Percentiles rank a stretch among this genome's conserved stretches.
Conservation (phyloP, 139 green algal genomes). For the Axilococcus clingmanii region DNA sequence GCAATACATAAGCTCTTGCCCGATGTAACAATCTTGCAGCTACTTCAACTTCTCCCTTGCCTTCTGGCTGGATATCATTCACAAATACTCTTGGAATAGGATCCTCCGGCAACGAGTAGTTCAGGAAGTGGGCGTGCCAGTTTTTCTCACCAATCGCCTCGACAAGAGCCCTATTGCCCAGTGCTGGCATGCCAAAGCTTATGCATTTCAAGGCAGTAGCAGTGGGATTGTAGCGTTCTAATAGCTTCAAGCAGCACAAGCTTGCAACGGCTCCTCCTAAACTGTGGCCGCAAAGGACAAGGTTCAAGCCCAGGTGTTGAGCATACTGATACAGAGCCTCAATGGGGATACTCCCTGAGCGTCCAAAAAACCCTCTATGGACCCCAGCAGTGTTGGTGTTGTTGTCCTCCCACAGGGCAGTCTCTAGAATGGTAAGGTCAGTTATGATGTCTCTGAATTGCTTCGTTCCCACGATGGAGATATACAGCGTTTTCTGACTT, state of each 20-base stretch:
- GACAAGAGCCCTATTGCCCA: too few relatives aligned
- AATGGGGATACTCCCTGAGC: background rate
- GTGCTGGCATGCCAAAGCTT: too few relatives aligned
- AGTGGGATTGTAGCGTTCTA: too few relatives aligned
- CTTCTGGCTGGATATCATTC: too few relatives aligned
- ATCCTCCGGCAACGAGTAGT: too few relatives aligned
- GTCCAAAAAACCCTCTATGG: slow-evolving; percentile 3
- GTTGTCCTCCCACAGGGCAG: background rate
- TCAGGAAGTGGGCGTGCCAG: too few relatives aligned
- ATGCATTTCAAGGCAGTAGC: too few relatives aligned
- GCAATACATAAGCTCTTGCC: too few relatives aligned
- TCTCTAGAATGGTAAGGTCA: background rate
- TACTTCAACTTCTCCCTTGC: too few relatives aligned
- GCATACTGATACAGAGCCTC: slow-evolving; percentile 5
- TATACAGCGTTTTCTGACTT: background rate
- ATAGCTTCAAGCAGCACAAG: background rate
- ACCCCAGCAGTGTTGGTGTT: background rate
- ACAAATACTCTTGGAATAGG: too few relatives aligned
- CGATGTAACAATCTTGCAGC: too few relatives aligned
- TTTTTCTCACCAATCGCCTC: too few relatives aligned
- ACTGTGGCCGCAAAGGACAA: slow-evolving; percentile 7
- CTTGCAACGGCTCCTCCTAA: slow-evolving; percentile 4
- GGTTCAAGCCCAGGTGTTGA: background rate
- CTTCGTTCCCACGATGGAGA: slow-evolving; percentile 2
- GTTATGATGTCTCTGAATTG: background rate